Evolutionary conservation across 345 rosid genomes (phyloP).

Genomic region (Xanthoceras sorbifolium): DNA sequence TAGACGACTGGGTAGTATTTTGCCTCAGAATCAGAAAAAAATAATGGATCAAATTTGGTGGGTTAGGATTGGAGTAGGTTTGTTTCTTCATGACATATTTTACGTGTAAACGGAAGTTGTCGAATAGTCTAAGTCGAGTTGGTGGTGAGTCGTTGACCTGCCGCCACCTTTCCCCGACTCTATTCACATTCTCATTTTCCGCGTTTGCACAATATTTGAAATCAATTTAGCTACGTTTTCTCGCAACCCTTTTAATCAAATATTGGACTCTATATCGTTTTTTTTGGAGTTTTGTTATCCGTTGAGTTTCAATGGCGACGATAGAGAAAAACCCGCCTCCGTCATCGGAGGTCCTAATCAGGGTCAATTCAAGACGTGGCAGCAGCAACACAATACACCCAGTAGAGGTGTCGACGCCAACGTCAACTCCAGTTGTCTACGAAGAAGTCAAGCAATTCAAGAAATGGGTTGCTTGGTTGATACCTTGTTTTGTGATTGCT

Average conservation of each 20-base stretch:
- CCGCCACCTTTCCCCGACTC: neutral
- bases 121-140: neutral
- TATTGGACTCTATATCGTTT: too few relatives aligned
- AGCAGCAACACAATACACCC: conserved; percentile 43
- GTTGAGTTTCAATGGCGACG: conserved; percentile 14
- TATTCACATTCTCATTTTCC: neutral
- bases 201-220: neutral
- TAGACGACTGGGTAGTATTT: neutral
- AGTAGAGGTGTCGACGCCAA: conserved; percentile 31
- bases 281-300: neutral
- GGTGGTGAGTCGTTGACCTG: conserved; percentile 16
- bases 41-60: neutral
- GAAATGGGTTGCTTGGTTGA: conserved; percentile 79
- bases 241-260: neutral
- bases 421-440: conserved; percentile 39
- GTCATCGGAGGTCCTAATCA: conserved; percentile 32
- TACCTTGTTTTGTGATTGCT: conserved; percentile 73
- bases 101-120: neutral
- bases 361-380: conserved; percentile 40
- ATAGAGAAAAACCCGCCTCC: conserved; percentile 1
- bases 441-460: conserved; percentile 56
- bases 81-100: conserved; percentile 5
- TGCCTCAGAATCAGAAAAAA: neutral
- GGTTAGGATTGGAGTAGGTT: conserved; percentile 11
- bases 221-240: neutral